Evolutionary conservation across 257 asterid species (phyloP).

Genomic region (Solanum chmielewskii): DNA sequence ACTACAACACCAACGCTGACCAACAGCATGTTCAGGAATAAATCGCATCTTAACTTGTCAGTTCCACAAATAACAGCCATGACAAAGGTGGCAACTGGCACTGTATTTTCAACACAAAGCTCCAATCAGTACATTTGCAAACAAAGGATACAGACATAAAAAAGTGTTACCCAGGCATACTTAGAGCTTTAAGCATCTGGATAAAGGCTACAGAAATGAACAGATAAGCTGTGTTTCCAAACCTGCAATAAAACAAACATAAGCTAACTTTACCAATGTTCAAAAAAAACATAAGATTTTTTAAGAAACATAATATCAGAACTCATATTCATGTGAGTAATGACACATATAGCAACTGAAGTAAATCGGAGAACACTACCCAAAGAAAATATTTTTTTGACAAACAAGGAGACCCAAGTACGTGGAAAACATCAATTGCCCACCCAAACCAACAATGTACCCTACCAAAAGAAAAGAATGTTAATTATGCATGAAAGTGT

Average conservation of each 20-base stretch:
- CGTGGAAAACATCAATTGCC: not conserved
- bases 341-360: not conserved
- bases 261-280: not conserved
- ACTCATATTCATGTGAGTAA: not conserved
- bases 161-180: constrained; percentile 31
- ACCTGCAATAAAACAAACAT: constrained; percentile 40
- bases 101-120: constrained; percentile 27
- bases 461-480: not conserved
- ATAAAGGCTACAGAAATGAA: constrained; percentile 97
- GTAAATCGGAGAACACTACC: not conserved
- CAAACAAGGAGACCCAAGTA: not conserved
- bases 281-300: not conserved
- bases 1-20: constrained; percentile 92
- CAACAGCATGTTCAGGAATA: constrained; percentile 82
- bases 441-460: not conserved
- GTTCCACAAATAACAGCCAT: constrained; percentile 96
- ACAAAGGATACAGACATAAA: not conserved
- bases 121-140: not conserved
- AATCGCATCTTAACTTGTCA: constrained; percentile 78
- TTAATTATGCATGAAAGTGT: not conserved
- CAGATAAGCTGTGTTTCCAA: constrained; percentile 96
- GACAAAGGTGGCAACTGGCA: constrained; percentile 97
- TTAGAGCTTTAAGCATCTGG: constrained; percentile 99
- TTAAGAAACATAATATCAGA: not conserved
- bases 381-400: not conserved